A percentile compares a stretch with the other conserved stretches of the same genome.
Evolutionary conservation across 805 yeast genomes (phyloP).

Genomic region (Kuraishia piskuri): DNA sequence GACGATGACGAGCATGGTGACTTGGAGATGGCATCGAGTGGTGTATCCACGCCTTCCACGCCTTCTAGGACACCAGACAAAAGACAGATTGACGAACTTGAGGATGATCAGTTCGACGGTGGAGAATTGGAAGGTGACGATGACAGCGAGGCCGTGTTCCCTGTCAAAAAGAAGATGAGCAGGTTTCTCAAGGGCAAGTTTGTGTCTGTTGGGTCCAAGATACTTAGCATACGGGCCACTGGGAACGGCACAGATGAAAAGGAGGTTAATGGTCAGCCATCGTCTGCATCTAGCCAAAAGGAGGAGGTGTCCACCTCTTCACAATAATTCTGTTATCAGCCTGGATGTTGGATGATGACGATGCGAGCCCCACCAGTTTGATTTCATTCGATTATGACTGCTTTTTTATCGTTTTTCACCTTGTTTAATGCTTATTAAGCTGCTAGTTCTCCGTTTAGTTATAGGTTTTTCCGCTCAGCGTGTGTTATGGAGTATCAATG

Average conservation of each 20-base stretch:
- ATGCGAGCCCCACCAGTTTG: background rate
- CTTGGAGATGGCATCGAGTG: conserved; percentile 14
- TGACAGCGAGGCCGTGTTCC: conserved; percentile 12
- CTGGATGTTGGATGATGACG: background rate
- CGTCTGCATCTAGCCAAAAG: background rate
- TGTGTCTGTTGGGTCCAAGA: background rate
- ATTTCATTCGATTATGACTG: background rate
- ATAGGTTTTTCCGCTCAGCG: no score
- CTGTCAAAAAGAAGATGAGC: conserved; percentile 14
- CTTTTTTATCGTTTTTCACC: background rate
- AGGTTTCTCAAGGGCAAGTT: conserved; percentile 6
- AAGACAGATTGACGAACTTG: background rate
- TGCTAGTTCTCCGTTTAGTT: background rate
- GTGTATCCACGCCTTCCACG: conserved; percentile 13
- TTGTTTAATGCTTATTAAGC: background rate
- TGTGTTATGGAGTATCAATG: background rate
- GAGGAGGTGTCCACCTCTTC: background rate
- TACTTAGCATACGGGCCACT: background rate
- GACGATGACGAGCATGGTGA: conserved; percentile 3
- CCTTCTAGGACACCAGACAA: conserved; percentile 1
- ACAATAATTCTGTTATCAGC: background rate
- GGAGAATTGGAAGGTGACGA: conserved; percentile 22
- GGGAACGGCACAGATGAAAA: background rate
- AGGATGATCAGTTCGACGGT: conserved; percentile 20
- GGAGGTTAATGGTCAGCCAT: background rate